Percentiles rank a stretch among this genome's conserved stretches.
Evolutionary conservation across 805 yeast species (phyloP).

Genomic region (Pichia occidentalis): DNA sequence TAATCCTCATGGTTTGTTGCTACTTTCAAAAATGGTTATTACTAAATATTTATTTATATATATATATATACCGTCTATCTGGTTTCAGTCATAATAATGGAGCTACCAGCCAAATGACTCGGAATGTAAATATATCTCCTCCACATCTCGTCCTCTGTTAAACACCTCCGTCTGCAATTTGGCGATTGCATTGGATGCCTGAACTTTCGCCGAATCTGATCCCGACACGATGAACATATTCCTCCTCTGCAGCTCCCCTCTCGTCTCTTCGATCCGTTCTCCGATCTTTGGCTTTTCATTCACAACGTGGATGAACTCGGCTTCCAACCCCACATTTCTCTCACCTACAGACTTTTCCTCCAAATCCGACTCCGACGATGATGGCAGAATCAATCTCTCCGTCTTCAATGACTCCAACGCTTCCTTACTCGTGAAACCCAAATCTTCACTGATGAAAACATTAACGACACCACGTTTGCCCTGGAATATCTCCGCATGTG

Average conservation of each 20-base stretch:
- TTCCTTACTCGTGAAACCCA: slow-evolving; percentile 1
- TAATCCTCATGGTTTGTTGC: too few species aligned
- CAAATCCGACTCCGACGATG: slow-evolving; percentile 1
- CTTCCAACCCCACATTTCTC: not conserved
- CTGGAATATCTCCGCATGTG: slow-evolving; percentile 22
- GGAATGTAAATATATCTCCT: slow-evolving; percentile 45
- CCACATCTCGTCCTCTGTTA: slow-evolving; percentile 21
- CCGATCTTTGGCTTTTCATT: slow-evolving; percentile 16
- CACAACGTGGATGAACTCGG: slow-evolving; percentile 3
- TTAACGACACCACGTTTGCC: slow-evolving; percentile 14
- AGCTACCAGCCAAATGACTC: slow-evolving; percentile 46
- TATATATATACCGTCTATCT: too few species aligned
- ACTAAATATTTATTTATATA: too few species aligned
- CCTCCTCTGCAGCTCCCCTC: slow-evolving; percentile 25
- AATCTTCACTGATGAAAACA: slow-evolving; percentile 12
- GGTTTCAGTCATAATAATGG: too few species aligned
- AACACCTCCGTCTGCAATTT: slow-evolving; percentile 33
- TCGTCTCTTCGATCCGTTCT: slow-evolving; percentile 15
- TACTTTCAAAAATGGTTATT: too few species aligned
- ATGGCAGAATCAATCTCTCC: not conserved
- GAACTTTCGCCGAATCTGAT: slow-evolving; percentile 33
- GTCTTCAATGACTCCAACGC: not conserved
- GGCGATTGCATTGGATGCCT: slow-evolving; percentile 36
- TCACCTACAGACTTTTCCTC: not conserved
- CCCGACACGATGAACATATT: slow-evolving; percentile 43